Conservation (phyloP, 2,329 filamentous ascomycete species). For the Colletotrichum destructivum region DNA sequence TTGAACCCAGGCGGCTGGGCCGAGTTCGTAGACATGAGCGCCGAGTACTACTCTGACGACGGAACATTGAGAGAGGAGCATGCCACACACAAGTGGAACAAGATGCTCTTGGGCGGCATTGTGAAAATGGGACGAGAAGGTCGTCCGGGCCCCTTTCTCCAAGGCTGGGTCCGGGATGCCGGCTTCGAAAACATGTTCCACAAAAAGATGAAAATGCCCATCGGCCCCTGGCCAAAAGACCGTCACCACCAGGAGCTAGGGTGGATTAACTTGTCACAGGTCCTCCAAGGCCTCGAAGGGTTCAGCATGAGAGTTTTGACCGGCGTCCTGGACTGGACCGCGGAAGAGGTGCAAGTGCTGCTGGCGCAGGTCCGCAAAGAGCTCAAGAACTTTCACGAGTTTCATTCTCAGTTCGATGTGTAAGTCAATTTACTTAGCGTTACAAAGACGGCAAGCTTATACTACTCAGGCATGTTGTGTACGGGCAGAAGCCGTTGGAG, state of each 20-base stretch:
- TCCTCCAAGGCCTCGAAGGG: slow-evolving; percentile 45
- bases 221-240: slow-evolving; percentile 56
- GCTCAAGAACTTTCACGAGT: slow-evolving; percentile 45
- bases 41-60: slow-evolving; percentile 45
- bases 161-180: slow-evolving; percentile 51
- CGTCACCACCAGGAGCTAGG: slow-evolving; percentile 50
- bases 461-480: too few species aligned
- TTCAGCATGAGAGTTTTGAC: slow-evolving; percentile 49
- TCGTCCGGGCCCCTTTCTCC: slow-evolving; percentile 48
- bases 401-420: slow-evolving; percentile 47
- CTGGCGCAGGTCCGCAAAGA: slow-evolving; percentile 48
- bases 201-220: slow-evolving; percentile 50
- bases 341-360: slow-evolving; percentile 47
- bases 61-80: slow-evolving; percentile 37
- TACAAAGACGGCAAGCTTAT: too few species aligned
- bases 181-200: slow-evolving; percentile 56
- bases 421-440: slow-evolving; percentile 13
- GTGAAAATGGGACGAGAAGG: slow-evolving; percentile 47
- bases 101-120: slow-evolving; percentile 43
- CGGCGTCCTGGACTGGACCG: slow-evolving; percentile 47
- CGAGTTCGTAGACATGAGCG: slow-evolving; percentile 46
- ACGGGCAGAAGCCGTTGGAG: too few species aligned
- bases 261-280: slow-evolving; percentile 29
- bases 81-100: slow-evolving; percentile 39
- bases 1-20: slow-evolving; percentile 51